These are phyloP conservation scores for Talaromyces sp. DNA, from an alignment of 2,329 filamentous ascomycete genomes.

Conservation along the genomic window DNA sequence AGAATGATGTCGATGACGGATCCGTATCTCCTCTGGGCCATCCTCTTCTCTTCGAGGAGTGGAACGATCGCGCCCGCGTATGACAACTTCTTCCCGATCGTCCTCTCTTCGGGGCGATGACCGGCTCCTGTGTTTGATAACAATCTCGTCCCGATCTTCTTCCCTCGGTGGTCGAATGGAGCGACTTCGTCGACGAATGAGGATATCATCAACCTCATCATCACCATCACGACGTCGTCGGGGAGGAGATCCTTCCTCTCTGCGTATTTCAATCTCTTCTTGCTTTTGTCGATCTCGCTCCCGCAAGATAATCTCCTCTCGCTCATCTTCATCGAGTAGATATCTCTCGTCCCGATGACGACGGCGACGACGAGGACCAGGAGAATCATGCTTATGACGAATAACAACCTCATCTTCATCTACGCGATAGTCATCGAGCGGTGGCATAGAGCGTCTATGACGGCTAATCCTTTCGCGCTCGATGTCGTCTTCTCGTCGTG, in stretches of 20 bases:
- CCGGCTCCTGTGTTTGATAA: neutral
- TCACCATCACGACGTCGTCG: neutral
- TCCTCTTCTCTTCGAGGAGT: slow-evolving; percentile 1
- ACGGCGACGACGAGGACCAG: neutral
- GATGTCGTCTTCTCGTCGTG: slow-evolving; percentile 2
- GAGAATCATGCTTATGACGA: slow-evolving; percentile 6
- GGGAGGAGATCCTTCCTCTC: slow-evolving; percentile 3
- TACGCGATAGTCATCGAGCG: slow-evolving; percentile 9
- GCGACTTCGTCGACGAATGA: slow-evolving; percentile 12
- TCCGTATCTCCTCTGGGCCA: slow-evolving; percentile 3
- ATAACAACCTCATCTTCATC: slow-evolving; percentile 11
- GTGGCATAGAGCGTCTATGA: slow-evolving; percentile 10
- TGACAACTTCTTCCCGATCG: slow-evolving; percentile 6
- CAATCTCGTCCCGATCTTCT: slow-evolving; percentile 7
- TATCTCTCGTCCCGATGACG: slow-evolving; percentile 2
- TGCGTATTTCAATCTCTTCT: slow-evolving; percentile 13
- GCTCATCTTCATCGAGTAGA: neutral
- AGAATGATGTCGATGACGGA: slow-evolving; percentile 9
- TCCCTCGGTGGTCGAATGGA: slow-evolving; percentile 7
- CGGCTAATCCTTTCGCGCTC: neutral
- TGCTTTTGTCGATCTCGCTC: slow-evolving; percentile 7
- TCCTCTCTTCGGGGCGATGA: neutral
- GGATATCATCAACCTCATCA: slow-evolving; percentile 10
- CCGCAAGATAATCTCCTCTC: slow-evolving; percentile 5
- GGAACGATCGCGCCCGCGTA: slow-evolving; percentile 8